phyloP scores from a whole-genome alignment of 2,329 filamentous ascomycete species.

The Corinectria fuckeliana region DNA sequence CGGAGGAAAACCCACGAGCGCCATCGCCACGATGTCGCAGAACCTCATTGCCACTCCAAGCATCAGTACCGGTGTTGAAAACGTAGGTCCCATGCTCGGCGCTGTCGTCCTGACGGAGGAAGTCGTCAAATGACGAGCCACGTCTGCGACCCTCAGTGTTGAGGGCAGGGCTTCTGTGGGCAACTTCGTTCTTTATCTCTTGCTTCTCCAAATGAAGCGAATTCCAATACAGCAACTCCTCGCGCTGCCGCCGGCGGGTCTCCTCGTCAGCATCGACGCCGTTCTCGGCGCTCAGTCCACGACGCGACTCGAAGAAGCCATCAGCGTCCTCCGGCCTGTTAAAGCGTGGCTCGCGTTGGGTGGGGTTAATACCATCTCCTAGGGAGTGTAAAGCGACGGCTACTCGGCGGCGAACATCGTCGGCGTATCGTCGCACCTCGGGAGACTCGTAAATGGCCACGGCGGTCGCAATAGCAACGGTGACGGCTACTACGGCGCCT shows the following conservation, averaged over 20 bases:
- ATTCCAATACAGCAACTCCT: conserved; percentile 73
- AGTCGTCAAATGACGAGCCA: conserved; percentile 64
- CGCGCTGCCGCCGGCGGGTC: conserved; percentile 64
- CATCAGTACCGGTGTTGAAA: conserved; percentile 62
- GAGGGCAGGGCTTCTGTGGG: conserved; percentile 9
- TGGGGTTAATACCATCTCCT: conserved; percentile 62
- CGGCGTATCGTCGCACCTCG: conserved; percentile 66
- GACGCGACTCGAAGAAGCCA: conserved; percentile 64
- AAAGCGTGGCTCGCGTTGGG: conserved; percentile 60
- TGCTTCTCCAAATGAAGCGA: conserved; percentile 58
- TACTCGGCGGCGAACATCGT: conserved; percentile 67
- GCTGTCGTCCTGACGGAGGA: conserved; percentile 57
- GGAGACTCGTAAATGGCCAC: conserved; percentile 69
- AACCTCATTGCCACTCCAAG: conserved; percentile 49
- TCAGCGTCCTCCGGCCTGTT: conserved; percentile 72
- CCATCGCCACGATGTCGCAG: conserved; percentile 57
- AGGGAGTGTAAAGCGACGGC: conserved; percentile 65
- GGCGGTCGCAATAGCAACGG: conserved; percentile 63
- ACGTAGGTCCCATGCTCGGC: conserved; percentile 63
- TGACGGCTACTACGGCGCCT: conserved; percentile 64
- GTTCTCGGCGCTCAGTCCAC: conserved; percentile 47
- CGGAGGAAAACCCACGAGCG: conserved; percentile 52
- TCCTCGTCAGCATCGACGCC: conserved; percentile 69
- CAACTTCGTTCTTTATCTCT: conserved; percentile 40
- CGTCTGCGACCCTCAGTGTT: conserved; percentile 17